Conservation (phyloP, 1,139 yeast genomes). For the Yamadazyma spencermartinsiae region DNA sequence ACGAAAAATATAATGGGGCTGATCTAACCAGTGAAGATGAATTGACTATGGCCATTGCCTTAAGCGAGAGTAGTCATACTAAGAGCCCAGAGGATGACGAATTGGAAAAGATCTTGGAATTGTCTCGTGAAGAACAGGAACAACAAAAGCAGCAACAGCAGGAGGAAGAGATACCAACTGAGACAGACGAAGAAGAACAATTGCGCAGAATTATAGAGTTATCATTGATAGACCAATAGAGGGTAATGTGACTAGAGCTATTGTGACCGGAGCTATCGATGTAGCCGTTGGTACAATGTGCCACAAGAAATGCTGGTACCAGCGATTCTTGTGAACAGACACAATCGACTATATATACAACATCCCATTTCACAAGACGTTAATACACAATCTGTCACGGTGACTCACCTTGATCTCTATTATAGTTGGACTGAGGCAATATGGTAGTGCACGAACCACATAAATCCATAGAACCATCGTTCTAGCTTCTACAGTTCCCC, state of each 20-base stretch:
- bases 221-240: constrained; percentile 18
- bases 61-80: constrained; percentile 40
- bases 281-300: too few relatives aligned
- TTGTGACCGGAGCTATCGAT: too few relatives aligned
- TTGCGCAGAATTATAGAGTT: constrained; percentile 17
- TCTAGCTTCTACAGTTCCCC: too few relatives aligned
- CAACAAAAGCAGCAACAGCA: constrained; percentile 1
- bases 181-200: constrained; percentile 13
- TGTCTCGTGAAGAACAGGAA: constrained; percentile 17
- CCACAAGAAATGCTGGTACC: too few relatives aligned
- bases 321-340: too few relatives aligned
- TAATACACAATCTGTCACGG: too few relatives aligned
- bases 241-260: too few relatives aligned
- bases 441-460: not conserved
- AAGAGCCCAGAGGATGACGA: constrained; percentile 23
- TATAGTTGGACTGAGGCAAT: too few relatives aligned
- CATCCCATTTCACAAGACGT: too few relatives aligned
- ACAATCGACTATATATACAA: too few relatives aligned
- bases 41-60: constrained; percentile 52
- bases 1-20: constrained; percentile 49
- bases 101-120: constrained; percentile 24
- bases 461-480: not conserved
- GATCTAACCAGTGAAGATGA: constrained; percentile 42
- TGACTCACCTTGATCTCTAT: too few relatives aligned
- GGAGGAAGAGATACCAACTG: not conserved